Base-by-base conservation (phyloP, 164 flowering plant genomes). In the Nelumbo lutea region DNA sequence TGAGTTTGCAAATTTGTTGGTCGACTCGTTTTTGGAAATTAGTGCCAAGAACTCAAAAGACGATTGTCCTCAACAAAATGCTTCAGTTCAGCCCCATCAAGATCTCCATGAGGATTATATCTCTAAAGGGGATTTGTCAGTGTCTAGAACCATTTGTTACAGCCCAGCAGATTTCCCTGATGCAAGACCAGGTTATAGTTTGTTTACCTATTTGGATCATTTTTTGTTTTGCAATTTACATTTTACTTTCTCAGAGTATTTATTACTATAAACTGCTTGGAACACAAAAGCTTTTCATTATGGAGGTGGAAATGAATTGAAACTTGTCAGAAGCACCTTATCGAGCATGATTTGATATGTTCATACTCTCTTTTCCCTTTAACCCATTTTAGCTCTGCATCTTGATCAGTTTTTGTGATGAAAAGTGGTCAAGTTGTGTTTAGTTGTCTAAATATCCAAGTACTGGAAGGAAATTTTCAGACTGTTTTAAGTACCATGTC, bases 1-100 rank as follows among this genome's bases (percentile, higher is more conserved):
- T 42, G 87, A 88, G 77, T 93, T 93, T 72, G 95, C 89, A 52
- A 80, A 86, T 68, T 85, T 80, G 59, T 72, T 91, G 75, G 93
- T 88, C 50, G 87, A 88, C 64, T 80, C 93, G 64, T 91, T 93
- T 80, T 68, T 91, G 64, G 88, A 88, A 81, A 85, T 93, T 55
- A 80, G 70, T 68, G 14, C 5, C 55, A 73, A 75, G 53, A 75
- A 69, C 41, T 58, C 71, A 40, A 68, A 58, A 59, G 77, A 70
- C 62, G 56, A 56, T 13, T 62, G 71, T 58, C 67, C 50, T 73
- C 72, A 69, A 13, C 73, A 61, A 59, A 45, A 59, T 53, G 51
- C 68, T 58, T 11, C 39, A 44, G 42, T 42, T 65, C 69, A 70
- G 72, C 59, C 80, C 48, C 72, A 61, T 68, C 74, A 74, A 79